Evolutionary conservation across 306 rosid species (phyloP), one percentile per base, ranked within the genome.

Genomic region (Cyamopsis tetragonoloba): DNA sequence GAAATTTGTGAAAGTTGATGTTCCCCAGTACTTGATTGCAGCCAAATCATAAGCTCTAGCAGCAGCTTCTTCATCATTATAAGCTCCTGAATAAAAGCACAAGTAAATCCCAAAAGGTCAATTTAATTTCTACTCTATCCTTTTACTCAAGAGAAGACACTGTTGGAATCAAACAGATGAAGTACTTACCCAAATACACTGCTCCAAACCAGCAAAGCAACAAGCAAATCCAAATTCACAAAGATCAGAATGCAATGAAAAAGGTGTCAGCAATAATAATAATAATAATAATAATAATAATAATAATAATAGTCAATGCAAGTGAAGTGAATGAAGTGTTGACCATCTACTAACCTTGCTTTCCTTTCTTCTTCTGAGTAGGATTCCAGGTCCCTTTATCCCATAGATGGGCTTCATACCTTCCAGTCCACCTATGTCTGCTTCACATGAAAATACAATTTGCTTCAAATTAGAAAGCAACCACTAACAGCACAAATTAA

Each of bases 21-120:
- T 61, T 57, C 98, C 98, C 96, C 98, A 89, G 23, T 92, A 89
- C 81, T 89, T 92, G 30, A 87, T 70, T 35, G 98, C 96, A 57
- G 91, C 98, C 80, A 92, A 78, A 81, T 92, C 98, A 78, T 92
- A 92, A 38, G 96, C 98, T 63, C 96, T 82, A 49, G 96, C 96
- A 3, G 96, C 98, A 28, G 89, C 87, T 75, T 92, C 89, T 82
- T 92, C 96, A 78, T 89, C 93, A 72, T 86, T 89, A 74, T 92
- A 92, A 81, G 98, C 98, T 23, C 98, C 97, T 91, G 69, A 63
- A 23, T 15, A 55, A 47, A 64, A 22, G 4, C 66, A 50, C 48
- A 4, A 46, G 30, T 38, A 31, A 68, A 56, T n/a, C 0, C 39
- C 35, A 28, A 18, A 38, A 41, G 42, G 57, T 48, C 47, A 68